These are phyloP conservation scores for Saururus chinensis DNA, from an alignment of 164 flowering plant genomes.

Conservation along the genomic window DNA sequence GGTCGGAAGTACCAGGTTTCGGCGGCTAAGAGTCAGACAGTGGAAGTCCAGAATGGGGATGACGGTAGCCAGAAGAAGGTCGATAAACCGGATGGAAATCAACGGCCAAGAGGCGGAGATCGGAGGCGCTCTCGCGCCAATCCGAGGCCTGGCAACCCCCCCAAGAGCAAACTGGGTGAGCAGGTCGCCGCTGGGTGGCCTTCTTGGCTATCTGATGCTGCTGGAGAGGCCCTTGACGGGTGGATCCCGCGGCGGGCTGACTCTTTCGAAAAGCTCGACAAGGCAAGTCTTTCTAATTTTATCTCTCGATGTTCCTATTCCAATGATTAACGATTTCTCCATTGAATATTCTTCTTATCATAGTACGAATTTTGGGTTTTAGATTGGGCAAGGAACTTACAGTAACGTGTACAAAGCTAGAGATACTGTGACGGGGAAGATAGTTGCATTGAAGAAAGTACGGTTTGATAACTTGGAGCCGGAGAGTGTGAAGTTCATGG, in stretches of 20 bases:
- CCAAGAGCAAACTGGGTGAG: slow-evolving; percentile 35
- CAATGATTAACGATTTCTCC: not conserved
- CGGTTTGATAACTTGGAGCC: slow-evolving; percentile 48
- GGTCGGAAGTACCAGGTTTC: slow-evolving; percentile 11
- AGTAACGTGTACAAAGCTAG: slow-evolving; percentile 77
- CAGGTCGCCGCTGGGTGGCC: slow-evolving; percentile 64
- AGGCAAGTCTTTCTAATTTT: slow-evolving; percentile 18
- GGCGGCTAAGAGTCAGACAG: slow-evolving; percentile 7
- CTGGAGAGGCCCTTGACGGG: slow-evolving; percentile 46
- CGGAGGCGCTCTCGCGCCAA: slow-evolving; percentile 26
- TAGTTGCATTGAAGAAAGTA: slow-evolving; percentile 50
- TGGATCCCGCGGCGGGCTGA: slow-evolving; percentile 49
- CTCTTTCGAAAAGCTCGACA: slow-evolving; percentile 41
- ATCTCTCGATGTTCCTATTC: not conserved
- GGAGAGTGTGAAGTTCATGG: slow-evolving; percentile 72
- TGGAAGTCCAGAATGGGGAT: slow-evolving; percentile 15
- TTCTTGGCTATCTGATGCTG: slow-evolving; percentile 44
- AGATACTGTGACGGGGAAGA: slow-evolving; percentile 30
- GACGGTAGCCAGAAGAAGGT: slow-evolving; percentile 17
- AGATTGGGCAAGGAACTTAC: slow-evolving; percentile 83
- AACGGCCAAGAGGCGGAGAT: slow-evolving; percentile 6
- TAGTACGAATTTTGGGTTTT: slow-evolving; percentile 2
- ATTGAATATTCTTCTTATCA: too few relatives aligned
- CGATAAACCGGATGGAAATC: slow-evolving; percentile 7
- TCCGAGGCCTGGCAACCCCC: slow-evolving; percentile 29